Conservation (phyloP, 140 eudicot genomes). For the Flaveria floridana region DNA sequence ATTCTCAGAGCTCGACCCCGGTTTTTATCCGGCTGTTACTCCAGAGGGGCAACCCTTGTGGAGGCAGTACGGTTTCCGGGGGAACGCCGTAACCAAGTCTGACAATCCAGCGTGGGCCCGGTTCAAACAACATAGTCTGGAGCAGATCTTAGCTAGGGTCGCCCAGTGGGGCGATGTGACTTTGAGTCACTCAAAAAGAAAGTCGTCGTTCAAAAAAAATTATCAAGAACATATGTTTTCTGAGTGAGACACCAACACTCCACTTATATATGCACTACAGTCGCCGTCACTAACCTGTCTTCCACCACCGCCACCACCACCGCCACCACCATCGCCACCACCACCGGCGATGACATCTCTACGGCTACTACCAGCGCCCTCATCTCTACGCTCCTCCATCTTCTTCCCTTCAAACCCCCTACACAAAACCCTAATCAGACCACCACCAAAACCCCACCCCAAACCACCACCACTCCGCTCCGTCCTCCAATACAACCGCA, state of each 20-base stretch:
- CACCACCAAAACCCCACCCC: slow-evolving; percentile 28
- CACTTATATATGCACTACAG: slow-evolving; percentile 12
- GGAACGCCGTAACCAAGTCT: too few relatives aligned
- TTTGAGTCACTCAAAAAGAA: too few relatives aligned
- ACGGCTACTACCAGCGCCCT: slow-evolving; percentile 17
- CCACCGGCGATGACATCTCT: slow-evolving; percentile 38
- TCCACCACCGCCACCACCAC: neutral
- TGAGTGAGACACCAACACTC: neutral
- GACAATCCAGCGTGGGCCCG: too few relatives aligned
- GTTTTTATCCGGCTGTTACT: too few relatives aligned
- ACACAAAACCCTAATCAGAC: slow-evolving; percentile 29
- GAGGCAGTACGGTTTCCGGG: too few relatives aligned
- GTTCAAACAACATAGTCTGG: too few relatives aligned
- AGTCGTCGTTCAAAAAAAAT: too few relatives aligned
- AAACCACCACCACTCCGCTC: slow-evolving; percentile 38
- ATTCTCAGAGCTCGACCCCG: too few relatives aligned
- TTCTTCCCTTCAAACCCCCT: slow-evolving; percentile 28
- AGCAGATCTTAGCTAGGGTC: too few relatives aligned
- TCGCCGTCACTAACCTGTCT: slow-evolving; percentile 29
- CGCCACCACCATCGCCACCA: neutral
- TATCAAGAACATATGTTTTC: neutral
- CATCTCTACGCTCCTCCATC: slow-evolving; percentile 27
- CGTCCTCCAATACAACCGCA: slow-evolving; percentile 88
- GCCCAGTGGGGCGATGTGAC: too few relatives aligned
- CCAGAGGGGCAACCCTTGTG: too few relatives aligned